Base-by-base conservation (phyloP, 768 basidiomycete genomes). In the Mycena polygramma region DNA sequence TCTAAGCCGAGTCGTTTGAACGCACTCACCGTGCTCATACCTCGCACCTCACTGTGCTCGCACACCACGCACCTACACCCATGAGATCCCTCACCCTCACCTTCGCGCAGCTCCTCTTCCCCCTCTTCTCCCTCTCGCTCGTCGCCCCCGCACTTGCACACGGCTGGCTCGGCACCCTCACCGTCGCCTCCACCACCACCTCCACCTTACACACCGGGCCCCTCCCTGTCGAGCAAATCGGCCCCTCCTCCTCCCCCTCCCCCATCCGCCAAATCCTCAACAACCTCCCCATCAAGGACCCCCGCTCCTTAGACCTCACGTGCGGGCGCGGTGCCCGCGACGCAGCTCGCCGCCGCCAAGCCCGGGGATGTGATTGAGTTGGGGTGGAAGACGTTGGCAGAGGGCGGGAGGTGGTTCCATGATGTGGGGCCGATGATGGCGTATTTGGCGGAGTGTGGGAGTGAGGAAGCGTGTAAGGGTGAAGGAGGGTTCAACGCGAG, bases 281-380 rank as follows among this genome's bases (percentile, higher is more conserved):
- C 72, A 73, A 69, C 68, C 53, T 63, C 14, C 72, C 72, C 39
- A 66, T 77, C 22, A 87, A 88, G 75, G 85, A 85, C 53, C 79
- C 84, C 24, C 74, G 73, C 17, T 85, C 85, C 57, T 53, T 78
- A 19, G 81, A 82, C 68, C 58, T 89, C 26, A 85, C 81, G 77
- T 89, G 88, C 67, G 88, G 89, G n/a, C 82, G 81, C 43, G 75
- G 82, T 20, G 70, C 80, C n/a, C 79, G 85, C 51, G 82, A 30
- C 30, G 30, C 30, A 30, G 30, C 30, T 84, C 57, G 88, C 83
- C 10, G 60, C 81, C 58, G 87, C 84, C n/a, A 83, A 82, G 54
- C 82, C 88, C 0, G 88, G 87, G 17, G 86, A 83, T 76, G 72
- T 72, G 8, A 53, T 89, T 15, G 77, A 79, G 7, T 79, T 89